Percentiles rank a stretch among this genome's conserved stretches.
Conservation (phyloP, 2,329 filamentous ascomycete species). For the Ceratocystis alfenasii region DNA sequence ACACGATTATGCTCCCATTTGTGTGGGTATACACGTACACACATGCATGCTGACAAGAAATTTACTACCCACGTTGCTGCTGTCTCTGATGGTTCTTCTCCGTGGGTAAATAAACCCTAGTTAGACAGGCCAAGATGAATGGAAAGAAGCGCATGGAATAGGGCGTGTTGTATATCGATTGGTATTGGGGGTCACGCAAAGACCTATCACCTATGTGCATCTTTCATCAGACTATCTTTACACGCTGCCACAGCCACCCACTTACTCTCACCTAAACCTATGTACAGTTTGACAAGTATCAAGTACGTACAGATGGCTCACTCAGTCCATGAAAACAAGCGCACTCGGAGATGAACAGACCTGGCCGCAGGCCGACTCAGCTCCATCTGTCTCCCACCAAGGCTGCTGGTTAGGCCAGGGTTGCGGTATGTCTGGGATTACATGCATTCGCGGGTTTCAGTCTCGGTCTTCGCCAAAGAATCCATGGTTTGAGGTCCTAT, state of each 20-base stretch:
- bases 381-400: too few relatives aligned
- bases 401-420: background rate
- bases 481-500: constrained; percentile 4
- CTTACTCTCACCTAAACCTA: background rate
- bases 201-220: background rate
- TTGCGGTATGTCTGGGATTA: background rate
- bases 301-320: background rate
- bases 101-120: background rate
- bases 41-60: background rate
- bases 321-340: background rate
- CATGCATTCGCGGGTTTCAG: constrained; percentile 7
- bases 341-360: background rate
- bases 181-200: background rate
- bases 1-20: background rate
- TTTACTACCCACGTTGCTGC: background rate
- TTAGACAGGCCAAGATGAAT: background rate
- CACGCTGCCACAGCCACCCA: background rate
- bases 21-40: background rate
- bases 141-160: background rate
- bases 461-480: constrained; percentile 10
- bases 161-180: background rate
- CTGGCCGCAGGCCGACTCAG: too few relatives aligned
- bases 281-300: background rate
- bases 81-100: background rate
- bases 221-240: background rate